Conservation (phyloP, 202 grass and related monocot genomes). For the Zizania palustris region DNA sequence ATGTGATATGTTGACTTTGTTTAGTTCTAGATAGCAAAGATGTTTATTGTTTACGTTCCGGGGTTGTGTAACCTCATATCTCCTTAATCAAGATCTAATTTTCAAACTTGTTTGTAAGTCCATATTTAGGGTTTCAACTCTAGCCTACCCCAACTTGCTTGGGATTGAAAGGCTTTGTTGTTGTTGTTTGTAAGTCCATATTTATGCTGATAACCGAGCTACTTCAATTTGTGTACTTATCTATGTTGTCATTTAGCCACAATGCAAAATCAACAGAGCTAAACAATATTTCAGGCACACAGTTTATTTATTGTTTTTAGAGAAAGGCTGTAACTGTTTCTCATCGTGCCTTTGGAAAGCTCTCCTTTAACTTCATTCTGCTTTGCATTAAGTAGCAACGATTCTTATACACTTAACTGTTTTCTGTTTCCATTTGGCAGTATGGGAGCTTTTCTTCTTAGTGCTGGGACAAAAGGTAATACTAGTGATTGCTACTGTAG, state of each 20-base stretch:
- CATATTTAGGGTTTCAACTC: background rate
- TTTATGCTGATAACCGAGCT: background rate
- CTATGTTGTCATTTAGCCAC: background rate
- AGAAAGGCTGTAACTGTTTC: background rate
- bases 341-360: background rate
- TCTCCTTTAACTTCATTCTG: slow-evolving; percentile 9
- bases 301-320: background rate
- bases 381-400: background rate
- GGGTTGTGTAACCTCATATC: background rate
- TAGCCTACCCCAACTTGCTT: no score
- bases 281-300: background rate
- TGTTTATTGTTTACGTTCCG: no score
- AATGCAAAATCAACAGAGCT: background rate
- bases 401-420: slow-evolving; percentile 32
- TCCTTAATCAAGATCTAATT: slow-evolving; percentile 3
- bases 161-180: no score
- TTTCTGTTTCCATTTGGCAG: slow-evolving; percentile 45
- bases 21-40: no score
- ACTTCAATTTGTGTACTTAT: slow-evolving; percentile 14
- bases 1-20: no score
- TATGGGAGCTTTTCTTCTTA: slow-evolving; percentile 92
- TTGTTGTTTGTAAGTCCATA: background rate
- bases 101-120: background rate
- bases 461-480: slow-evolving; percentile 81
- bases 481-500: slow-evolving; percentile 3